phyloP scores from a whole-genome alignment of 805 yeast genomes.

The Suhomyces pyralidae region DNA sequence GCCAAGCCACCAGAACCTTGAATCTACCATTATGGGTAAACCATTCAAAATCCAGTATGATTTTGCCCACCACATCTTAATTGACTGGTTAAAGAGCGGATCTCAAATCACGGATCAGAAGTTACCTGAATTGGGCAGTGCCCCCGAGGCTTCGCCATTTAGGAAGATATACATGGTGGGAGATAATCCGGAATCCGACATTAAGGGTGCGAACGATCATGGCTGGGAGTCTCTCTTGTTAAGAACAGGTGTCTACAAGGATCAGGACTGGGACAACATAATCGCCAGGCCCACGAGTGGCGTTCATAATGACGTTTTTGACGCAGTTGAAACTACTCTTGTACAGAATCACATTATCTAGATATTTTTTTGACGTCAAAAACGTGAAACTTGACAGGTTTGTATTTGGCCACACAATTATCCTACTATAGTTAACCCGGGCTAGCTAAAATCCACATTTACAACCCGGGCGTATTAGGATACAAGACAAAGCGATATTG shows the following conservation, averaged over 20 bases:
- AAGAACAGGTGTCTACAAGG: slow-evolving; percentile 82
- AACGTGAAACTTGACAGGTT: not conserved
- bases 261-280: slow-evolving; percentile 44
- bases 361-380: not conserved
- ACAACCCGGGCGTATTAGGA: not conserved
- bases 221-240: slow-evolving; percentile 90
- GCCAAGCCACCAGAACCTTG: slow-evolving; percentile 13
- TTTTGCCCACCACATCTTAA: slow-evolving; percentile 71
- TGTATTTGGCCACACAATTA: not conserved
- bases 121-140: slow-evolving; percentile 45
- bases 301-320: slow-evolving; percentile 46
- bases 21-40: slow-evolving; percentile 67
- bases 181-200: slow-evolving; percentile 93
- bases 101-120: slow-evolving; percentile 20
- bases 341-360: slow-evolving; percentile 3
- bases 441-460: not conserved
- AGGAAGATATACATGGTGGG: slow-evolving; percentile 89
- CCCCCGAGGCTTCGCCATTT: slow-evolving; percentile 37
- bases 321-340: slow-evolving; percentile 36
- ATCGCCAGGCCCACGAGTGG: slow-evolving; percentile 49
- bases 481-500: not conserved
- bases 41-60: slow-evolving; percentile 79
- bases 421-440: not conserved
- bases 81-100: slow-evolving; percentile 43
- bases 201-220: slow-evolving; percentile 78